These are phyloP conservation scores for Podila minutissima DNA, from an alignment of 192 early-diverging fungal genomes.

Conservation along the genomic window DNA sequence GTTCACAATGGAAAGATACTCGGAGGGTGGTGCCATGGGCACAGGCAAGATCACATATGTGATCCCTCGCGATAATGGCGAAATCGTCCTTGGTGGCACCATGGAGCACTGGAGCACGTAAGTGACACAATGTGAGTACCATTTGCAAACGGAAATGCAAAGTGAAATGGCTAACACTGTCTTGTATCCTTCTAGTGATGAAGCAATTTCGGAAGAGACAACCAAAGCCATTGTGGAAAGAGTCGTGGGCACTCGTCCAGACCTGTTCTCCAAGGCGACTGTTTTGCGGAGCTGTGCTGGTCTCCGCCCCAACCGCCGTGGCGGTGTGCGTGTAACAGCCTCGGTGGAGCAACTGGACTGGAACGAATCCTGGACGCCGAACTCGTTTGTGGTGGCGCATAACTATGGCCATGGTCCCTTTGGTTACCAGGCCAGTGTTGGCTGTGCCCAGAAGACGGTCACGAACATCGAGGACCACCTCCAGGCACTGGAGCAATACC, in stretches of 20 bases:
- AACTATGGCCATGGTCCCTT: conserved; percentile 75
- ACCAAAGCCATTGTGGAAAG: conserved; percentile 58
- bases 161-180: not conserved
- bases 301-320: conserved; percentile 62
- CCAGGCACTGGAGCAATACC: conserved; percentile 5
- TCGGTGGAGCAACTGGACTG: conserved; percentile 50
- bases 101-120: conserved; percentile 47
- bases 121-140: conserved; percentile 22
- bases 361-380: conserved; percentile 21
- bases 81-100: conserved; percentile 79
- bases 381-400: conserved; percentile 58
- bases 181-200: conserved; percentile 16
- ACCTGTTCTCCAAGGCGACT: conserved; percentile 53
- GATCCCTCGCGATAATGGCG: conserved; percentile 81
- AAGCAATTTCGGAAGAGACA: conserved; percentile 37
- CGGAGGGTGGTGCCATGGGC: conserved; percentile 44
- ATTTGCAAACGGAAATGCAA: too few relatives aligned
- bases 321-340: conserved; percentile 62
- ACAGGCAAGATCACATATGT: conserved; percentile 67
- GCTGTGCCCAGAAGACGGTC: conserved; percentile 58
- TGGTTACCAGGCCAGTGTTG: conserved; percentile 72
- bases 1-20: conserved; percentile 63
- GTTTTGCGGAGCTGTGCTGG: conserved; percentile 60
- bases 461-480: conserved; percentile 51
- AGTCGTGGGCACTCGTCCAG: conserved; percentile 50